Base-by-base conservation (phyloP, 163 green algal genomes). In the Picocystis sp. region DNA sequence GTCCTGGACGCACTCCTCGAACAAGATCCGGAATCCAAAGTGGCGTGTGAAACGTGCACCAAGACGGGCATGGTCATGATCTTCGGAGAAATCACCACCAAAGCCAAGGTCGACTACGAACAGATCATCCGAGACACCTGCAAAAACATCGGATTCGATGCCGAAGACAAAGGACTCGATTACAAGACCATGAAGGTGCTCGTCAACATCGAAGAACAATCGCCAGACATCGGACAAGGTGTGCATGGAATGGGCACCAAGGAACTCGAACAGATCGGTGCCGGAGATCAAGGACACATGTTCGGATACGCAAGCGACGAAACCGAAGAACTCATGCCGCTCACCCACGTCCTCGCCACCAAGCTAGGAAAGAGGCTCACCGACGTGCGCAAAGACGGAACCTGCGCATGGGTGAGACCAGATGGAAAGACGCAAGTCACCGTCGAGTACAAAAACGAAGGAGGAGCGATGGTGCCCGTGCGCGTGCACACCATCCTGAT, bases 21-120 rank as follows among this genome's bases (percentile, higher is more conserved):
- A 60, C 81, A 95, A 72, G 89, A 97, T 65, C 89, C 86, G 9
- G 75, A 87, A 47, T 86, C 81, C 50, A 73, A 92, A 81, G 83
- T 95, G 0, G 90, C 90, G 12, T 98, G 90, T 75, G 91, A 99
- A 77, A 97, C 88, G 1, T 81, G 75, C 59, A 95, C 87, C 52
- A 99, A 99, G 86, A 99, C 91, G 25, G 77, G 79, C 66, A 98
- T 98, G 89, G 89, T 99, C 62, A 98, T 98, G 91, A 81, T 99
- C n/a, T 98, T 98, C 57, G 91, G 91, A 52, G 91, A 99, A 76
- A 99, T 99, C 76, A 98, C 91, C 49, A 98, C 89, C 66, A 88
- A 81, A 62, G 91, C 91, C 48, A 96, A 97, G 76, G 87, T 96
- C 25, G 87, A 99, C 75, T 99, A 98, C 68, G 91, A 99, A 80